Percentiles rank a stretch among this genome's conserved stretches.
phyloP scores from a whole-genome alignment of 495 filamentous ascomycete genomes.

The Penicillium subrubescens region DNA sequence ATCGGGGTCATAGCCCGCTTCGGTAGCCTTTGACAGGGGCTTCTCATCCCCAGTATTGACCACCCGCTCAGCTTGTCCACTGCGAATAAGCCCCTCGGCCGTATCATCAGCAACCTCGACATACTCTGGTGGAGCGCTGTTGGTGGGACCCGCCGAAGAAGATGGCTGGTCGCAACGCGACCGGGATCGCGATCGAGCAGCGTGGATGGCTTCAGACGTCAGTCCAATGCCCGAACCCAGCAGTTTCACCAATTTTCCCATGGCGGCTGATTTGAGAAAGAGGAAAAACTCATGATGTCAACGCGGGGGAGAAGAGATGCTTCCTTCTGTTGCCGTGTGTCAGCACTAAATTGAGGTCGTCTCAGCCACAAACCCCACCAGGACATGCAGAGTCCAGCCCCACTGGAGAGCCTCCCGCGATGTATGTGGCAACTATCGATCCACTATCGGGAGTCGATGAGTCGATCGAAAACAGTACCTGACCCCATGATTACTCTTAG shows the following conservation, averaged over 20 bases:
- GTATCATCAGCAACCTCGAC: conserved; percentile 1
- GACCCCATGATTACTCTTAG: neutral
- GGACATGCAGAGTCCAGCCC: neutral
- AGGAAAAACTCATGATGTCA: neutral
- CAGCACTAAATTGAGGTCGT: neutral
- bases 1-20: neutral
- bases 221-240: conserved; percentile 18
- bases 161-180: conserved; percentile 3
- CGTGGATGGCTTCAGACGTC: conserved; percentile 20
- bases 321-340: neutral
- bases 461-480: neutral
- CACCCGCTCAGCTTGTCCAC: neutral
- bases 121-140: neutral
- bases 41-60: neutral
- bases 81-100: neutral
- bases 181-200: conserved; percentile 9
- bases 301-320: neutral
- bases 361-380: neutral
- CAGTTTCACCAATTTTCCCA: conserved; percentile 13
- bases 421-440: neutral
- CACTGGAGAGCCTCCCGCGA: neutral
- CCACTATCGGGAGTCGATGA: neutral
- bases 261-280: neutral
- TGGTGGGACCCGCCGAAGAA: neutral
- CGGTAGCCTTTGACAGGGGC: neutral